Percentiles rank a stretch among this genome's conserved stretches.
phyloP scores from a whole-genome alignment of 2,329 filamentous ascomycete species.

The Didymella arachidicola region DNA sequence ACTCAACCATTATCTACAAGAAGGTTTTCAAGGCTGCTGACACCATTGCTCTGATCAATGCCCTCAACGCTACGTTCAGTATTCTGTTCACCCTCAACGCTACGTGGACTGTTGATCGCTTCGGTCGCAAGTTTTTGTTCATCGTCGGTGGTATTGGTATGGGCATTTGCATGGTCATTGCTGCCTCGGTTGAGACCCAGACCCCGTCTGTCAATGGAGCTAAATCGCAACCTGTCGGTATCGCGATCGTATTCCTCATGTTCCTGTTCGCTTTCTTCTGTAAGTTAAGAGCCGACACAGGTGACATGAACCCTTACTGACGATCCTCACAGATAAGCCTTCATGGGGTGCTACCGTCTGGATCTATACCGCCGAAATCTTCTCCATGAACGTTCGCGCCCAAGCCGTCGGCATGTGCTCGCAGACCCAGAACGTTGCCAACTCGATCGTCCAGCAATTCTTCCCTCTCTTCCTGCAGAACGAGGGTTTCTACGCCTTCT shows the following conservation, averaged over 20 bases:
- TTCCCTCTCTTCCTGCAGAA: constrained; percentile 72
- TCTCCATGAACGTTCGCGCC: constrained; percentile 75
- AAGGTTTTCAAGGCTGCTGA: constrained; percentile 66
- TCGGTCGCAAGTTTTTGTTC: constrained; percentile 73
- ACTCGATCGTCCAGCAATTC: constrained; percentile 73
- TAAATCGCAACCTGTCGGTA: constrained; percentile 68
- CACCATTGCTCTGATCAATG: constrained; percentile 75
- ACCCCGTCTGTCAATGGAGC: constrained; percentile 63
- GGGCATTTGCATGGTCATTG: constrained; percentile 74
- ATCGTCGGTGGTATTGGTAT: constrained; percentile 74
- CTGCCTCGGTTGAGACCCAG: constrained; percentile 63
- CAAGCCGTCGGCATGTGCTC: constrained; percentile 74
- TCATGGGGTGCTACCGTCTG: constrained; percentile 74
- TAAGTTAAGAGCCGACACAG: constrained; percentile 42
- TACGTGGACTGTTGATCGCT: constrained; percentile 75
- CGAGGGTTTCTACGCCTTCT: constrained; percentile 63
- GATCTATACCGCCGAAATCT: constrained; percentile 75
- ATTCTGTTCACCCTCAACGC: constrained; percentile 78
- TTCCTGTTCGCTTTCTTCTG: constrained; percentile 72
- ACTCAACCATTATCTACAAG: constrained; percentile 77
- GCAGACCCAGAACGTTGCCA: constrained; percentile 66
- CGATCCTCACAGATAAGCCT: constrained; percentile 63
- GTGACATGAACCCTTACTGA: constrained; percentile 31
- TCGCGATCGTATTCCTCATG: constrained; percentile 72
- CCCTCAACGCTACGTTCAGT: constrained; percentile 74